Evolutionary conservation across 2,329 filamentous ascomycete genomes (phyloP), one percentile per base, ranked within the genome.

Genomic region (Microascus cirrosus): DNA sequence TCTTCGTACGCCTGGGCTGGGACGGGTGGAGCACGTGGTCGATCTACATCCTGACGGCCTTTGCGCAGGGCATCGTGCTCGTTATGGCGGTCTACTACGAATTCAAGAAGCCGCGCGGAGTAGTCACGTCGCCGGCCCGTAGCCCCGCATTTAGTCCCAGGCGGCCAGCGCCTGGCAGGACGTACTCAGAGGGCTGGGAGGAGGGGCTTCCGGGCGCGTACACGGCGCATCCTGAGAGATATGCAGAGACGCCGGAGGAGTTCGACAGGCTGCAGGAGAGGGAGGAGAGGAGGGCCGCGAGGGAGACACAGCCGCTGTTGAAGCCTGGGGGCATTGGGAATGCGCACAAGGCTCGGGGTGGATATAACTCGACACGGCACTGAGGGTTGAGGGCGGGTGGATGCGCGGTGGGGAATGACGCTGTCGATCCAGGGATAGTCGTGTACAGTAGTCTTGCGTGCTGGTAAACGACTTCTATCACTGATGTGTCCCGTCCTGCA

Each of bases 1-100:
- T 99, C 51, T 90, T 86, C 55, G 83, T 82, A 8, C 82, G 94
- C 53, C 79, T 96, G 22, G 94, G 94, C 0, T 78, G 78, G 65
- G 84, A 81, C 36, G 93, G 93, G 0, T 99, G 94, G 94, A 96
- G 92, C 71, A 90, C 91, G 0, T 99, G 94, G 94, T 85, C 90
- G 11, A 86, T 97, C 15, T 95, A 93, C 67, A 78, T 96, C 52
- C 78, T 97, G 56, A 96, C 92, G 0, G 94, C 93, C 1, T 73
- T 78, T 59, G 80, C 97, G 76, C 94, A 99, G 70, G 93, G 91
- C 20, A 80, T 83, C 11, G 73, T 99, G 58, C 77, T 99, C 50
- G 75, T 70, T 25, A 88, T 99, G 87, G 90, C 85, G 24, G 81
- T 96, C 60, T 84, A 82, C 64, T 97, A 92, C 67, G 79, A 91